Percentiles rank a stretch among this genome's conserved stretches.
These are phyloP conservation scores for Fonsecaea pedrosoi DNA, from an alignment of 2,329 filamentous ascomycete genomes.

Conservation along the genomic window DNA sequence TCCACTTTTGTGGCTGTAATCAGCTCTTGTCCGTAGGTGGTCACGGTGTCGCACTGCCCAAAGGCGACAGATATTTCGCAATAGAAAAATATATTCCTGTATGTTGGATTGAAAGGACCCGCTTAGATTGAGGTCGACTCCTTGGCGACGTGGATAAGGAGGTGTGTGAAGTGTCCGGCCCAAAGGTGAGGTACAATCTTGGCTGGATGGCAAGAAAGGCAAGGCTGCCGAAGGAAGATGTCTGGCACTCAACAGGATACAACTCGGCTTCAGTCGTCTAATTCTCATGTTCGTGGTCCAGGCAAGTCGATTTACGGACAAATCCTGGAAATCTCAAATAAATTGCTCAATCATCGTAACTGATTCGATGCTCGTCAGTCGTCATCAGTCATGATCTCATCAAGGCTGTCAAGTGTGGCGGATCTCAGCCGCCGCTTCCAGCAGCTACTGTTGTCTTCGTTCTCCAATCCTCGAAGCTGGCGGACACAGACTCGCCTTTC, in stretches of 20 bases:
- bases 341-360: background rate
- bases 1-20: constrained; percentile 19
- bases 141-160: background rate
- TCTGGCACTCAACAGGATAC: background rate
- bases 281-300: background rate
- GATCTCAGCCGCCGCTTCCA: constrained; percentile 39
- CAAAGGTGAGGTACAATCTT: constrained; percentile 15
- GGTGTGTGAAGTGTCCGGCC: background rate
- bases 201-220: background rate
- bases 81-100: constrained; percentile 2
- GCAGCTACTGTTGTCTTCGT: constrained; percentile 46
- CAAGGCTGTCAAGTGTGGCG: background rate
- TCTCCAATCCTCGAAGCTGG: constrained; percentile 55
- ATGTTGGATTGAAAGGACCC: background rate
- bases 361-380: constrained; percentile 12
- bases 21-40: constrained; percentile 17
- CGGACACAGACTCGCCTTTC: constrained; percentile 36
- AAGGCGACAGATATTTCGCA: background rate
- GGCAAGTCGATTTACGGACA: background rate
- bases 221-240: background rate
- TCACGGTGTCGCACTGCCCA: background rate
- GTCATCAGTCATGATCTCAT: background rate
- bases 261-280: background rate
- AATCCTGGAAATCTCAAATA: background rate
- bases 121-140: background rate